Evolutionary conservation across 768 basidiomycete genomes (phyloP).

Genomic region (Lentinus brumalis): DNA sequence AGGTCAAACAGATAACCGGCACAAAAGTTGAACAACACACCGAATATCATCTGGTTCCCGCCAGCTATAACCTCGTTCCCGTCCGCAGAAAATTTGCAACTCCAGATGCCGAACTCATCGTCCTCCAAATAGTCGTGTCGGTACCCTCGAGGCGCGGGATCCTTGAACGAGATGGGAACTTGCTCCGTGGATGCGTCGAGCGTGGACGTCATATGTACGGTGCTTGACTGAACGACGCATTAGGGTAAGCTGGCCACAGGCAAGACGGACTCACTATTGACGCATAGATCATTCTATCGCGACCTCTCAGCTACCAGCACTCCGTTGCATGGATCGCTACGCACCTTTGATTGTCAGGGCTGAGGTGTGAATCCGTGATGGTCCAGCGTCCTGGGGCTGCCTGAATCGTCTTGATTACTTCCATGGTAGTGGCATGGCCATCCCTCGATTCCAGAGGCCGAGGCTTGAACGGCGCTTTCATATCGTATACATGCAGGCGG

Average conservation of each 20-base stretch:
- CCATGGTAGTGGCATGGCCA: constrained; percentile 53
- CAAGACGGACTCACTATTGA: constrained; percentile 62
- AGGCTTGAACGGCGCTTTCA: constrained; percentile 43
- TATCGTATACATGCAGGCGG: constrained; percentile 85
- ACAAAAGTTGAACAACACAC: constrained; percentile 34
- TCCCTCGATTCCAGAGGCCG: constrained; percentile 25
- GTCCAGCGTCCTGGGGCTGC: constrained; percentile 87
- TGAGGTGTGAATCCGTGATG: constrained; percentile 91
- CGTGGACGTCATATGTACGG: constrained; percentile 74
- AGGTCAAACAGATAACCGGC: neutral
- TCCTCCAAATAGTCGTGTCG: constrained; percentile 32
- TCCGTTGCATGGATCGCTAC: constrained; percentile 14
- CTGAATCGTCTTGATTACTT: constrained; percentile 64
- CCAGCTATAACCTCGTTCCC: constrained; percentile 95
- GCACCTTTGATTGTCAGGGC: constrained; percentile 84
- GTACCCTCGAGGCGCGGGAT: constrained; percentile 16
- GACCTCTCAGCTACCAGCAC: neutral
- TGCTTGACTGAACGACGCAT: constrained; percentile 51
- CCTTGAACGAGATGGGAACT: constrained; percentile 56
- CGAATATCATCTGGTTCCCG: constrained; percentile 80
- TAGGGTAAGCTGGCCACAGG: neutral
- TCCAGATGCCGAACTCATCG: constrained; percentile 80
- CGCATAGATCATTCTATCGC: constrained; percentile 83
- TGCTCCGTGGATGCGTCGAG: constrained; percentile 62
- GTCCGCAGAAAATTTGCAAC: constrained; percentile 94